Base-by-base conservation (phyloP, 805 yeast species). In the Citeromyces nyonsensis region DNA sequence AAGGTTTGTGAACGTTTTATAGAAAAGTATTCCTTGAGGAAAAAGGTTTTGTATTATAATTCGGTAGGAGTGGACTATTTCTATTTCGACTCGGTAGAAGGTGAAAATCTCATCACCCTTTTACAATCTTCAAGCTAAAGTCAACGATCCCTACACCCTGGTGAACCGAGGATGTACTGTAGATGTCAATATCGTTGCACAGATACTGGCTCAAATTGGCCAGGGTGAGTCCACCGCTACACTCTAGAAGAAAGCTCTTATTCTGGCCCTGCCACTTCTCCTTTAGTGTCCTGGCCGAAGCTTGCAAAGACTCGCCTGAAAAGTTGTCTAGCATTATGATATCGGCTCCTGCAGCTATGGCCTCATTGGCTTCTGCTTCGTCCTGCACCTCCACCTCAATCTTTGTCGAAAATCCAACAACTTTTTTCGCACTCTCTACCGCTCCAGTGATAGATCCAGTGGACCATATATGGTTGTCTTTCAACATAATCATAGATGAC, bases 281-380 rank as follows among this genome's bases (percentile, higher is more conserved):
- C 49, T 77, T 84, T 38, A 86, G 56, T 39, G 54, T 64, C 20
- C 48, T 49, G 1, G 95, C 94, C 12, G 78, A 88, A 1, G 48
- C 41, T 38, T 67, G 72, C 36, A 86, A 59, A 11, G 64, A 78
- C 1, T 63, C 68, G 2, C 84, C 82, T 4, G 63, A 49, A 52
- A 88, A 88, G 51, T 86, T 86, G 48, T 86, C 97, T 47, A 86
- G 65, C 97, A 86, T 86, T 38, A 88, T 77, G 13, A 88, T 81
- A 52, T 86, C 97, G 1, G 96, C 96, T 9, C 97, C 96, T 2
- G 96, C 94, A 10, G 61, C 70, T 44, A 88, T 88, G 15, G 97
- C 97, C 50, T 88, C 96, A 40, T 67, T 62, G 2, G 97, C 97
- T 45, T 85, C 95, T 4, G 56, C 70, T 49, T 81, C 94, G 36